phyloP scores from a whole-genome alignment of 805 yeast genomes.

The Candida wancherniae region DNA sequence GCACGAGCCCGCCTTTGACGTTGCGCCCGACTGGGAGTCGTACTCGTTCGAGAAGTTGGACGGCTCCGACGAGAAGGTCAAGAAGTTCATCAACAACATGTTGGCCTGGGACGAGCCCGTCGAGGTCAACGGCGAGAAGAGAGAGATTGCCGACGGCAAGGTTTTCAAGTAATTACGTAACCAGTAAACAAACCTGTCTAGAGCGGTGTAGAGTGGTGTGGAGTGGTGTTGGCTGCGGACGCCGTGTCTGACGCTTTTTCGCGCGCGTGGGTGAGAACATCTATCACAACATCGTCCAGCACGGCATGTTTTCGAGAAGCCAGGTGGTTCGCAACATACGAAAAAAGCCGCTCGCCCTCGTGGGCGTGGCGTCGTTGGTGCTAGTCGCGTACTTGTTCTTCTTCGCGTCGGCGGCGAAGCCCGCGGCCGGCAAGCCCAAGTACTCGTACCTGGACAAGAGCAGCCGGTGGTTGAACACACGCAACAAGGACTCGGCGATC shows the following conservation, averaged over 20 bases:
- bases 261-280: too few relatives aligned
- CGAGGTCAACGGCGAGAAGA: slow-evolving; percentile 67
- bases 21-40: slow-evolving; percentile 99
- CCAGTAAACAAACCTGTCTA: too few relatives aligned
- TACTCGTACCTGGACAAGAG: slow-evolving; percentile 44
- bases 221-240: too few relatives aligned
- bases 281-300: too few relatives aligned
- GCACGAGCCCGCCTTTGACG: slow-evolving; percentile 84
- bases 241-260: too few relatives aligned
- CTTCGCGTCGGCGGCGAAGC: slow-evolving; percentile 11
- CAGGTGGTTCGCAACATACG: slow-evolving; percentile 47
- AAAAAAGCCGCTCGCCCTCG: slow-evolving; percentile 49
- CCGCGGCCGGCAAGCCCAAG: slow-evolving; percentile 22
- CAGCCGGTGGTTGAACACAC: slow-evolving; percentile 43
- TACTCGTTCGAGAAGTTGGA: slow-evolving; percentile 81
- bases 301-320: slow-evolving; percentile 15
- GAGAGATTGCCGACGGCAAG: slow-evolving; percentile 95
- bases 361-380: slow-evolving; percentile 45
- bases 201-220: too few relatives aligned
- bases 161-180: slow-evolving; percentile 76
- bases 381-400: slow-evolving; percentile 41
- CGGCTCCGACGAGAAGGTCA: slow-evolving; percentile 68
- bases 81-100: slow-evolving; percentile 79
- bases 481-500: slow-evolving; percentile 48
- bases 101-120: slow-evolving; percentile 99